Conservation (phyloP, 306 rosid species). For the Cucurbita moschata region DNA sequence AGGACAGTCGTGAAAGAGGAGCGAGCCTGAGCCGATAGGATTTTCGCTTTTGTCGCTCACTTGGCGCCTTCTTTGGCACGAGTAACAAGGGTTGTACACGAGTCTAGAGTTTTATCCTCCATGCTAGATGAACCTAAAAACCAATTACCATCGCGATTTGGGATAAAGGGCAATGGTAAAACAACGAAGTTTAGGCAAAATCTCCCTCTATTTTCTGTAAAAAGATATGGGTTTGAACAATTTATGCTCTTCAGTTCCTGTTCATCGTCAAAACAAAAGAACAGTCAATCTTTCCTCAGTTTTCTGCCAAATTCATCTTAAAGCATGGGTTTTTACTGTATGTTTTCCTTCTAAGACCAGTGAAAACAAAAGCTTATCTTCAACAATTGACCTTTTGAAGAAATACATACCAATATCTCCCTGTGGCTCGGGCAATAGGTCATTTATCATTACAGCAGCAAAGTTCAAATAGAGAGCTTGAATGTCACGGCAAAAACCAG, state of each 20-base stretch:
- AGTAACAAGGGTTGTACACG: not conserved
- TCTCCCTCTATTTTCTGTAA: not conserved
- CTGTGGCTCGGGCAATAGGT: not conserved
- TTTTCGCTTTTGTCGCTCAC: not conserved
- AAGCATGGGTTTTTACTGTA: not conserved
- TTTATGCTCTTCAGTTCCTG: not conserved
- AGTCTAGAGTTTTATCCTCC: not conserved
- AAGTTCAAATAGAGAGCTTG: not conserved
- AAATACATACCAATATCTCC: not conserved
- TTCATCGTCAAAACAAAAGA: not conserved
- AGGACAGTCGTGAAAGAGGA: not conserved
- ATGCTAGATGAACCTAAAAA: not conserved
- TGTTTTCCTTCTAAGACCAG: not conserved
- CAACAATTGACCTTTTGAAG: not conserved
- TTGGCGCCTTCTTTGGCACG: slow-evolving; percentile 21
- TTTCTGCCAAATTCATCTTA: not conserved
- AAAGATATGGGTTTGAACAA: not conserved
- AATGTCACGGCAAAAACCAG: not conserved
- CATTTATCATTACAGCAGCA: not conserved
- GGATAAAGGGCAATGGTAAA: not conserved
- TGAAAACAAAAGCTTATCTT: not conserved
- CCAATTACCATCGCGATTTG: not conserved
- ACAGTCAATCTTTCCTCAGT: not conserved
- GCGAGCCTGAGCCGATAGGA: slow-evolving; percentile 2
- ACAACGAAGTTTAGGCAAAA: not conserved